Evolutionary conservation across 768 basidiomycete genomes (phyloP), one percentile per base, ranked within the genome.

Genomic region (Boletus pseudopeckii): DNA sequence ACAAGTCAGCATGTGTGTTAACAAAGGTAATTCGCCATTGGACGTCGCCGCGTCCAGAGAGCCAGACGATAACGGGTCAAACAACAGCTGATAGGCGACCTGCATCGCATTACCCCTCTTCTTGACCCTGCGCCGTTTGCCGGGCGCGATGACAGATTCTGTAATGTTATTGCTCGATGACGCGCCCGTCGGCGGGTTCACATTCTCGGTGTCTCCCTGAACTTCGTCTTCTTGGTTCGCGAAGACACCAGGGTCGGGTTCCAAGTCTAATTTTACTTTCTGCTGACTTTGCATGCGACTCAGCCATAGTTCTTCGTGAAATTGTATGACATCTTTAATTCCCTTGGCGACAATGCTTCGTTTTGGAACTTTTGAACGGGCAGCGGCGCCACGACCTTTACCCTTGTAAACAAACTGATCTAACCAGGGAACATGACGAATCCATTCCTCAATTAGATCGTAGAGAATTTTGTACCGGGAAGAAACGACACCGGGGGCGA

Each of bases 391-490:
- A 24, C 57, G 64, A 42, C 63, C 64, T 44, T 66, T 69, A 33
- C 54, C 57, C 71, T 77, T 68, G 59, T 54, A 58, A 11, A 74
- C 68, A 55, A 83, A 84, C 43, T 81, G 77, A 56, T 82, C 77
- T 11, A 90, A 73, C 90, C 90, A 92, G 5, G 88, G 86, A 4
- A 92, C 75, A n/a, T 80, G 77, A 45, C 77, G 73, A 26, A 83
- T 79, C 77, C 82, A 83, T 51, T 76, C 71, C 34, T 78, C 78
- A 32, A 90, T 70, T 51, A 79, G 69, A 60, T 86, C 82, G 62
- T 84, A 83, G 28, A 89, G 66, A 36, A 74, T 58, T 65, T 83
- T 86, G 71, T 92, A 92, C 4, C 88, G 82, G 28, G 78, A 72
- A 80, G 88, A 82, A 26, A 90, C 79, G 43, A 80, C 75, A 30